phyloP scores from a whole-genome alignment of 208 protist species.

The Trypanosoma theileri region DNA sequence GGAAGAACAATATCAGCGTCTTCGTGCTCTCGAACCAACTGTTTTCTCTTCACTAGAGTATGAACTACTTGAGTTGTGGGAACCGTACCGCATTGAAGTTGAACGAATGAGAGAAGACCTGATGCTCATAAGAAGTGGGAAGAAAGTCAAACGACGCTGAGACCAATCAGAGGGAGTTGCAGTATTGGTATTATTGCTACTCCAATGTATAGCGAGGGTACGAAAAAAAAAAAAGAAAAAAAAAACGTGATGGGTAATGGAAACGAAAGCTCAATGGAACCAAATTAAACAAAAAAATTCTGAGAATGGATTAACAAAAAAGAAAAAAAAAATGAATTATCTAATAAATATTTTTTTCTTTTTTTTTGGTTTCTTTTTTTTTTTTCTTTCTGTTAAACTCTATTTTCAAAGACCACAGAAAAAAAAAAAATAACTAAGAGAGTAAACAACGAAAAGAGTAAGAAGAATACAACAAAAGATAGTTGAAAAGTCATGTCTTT shows the following conservation, averaged over 20 bases:
- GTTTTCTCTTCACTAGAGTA: constrained; percentile 73
- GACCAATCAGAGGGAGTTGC: not conserved
- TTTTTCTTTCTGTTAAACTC: no score
- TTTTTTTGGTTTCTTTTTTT: no score
- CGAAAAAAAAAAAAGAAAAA: not conserved
- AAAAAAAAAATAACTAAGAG: no score
- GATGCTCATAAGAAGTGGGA: constrained; percentile 47
- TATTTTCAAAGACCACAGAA: no score
- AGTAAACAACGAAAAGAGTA: no score
- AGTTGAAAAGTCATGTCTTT: constrained; percentile 22
- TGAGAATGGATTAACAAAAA: no score
- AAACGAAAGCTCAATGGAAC: no score
- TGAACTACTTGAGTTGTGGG: constrained; percentile 74
- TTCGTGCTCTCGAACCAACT: constrained; percentile 81
- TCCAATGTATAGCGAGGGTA: not conserved
- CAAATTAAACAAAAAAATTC: no score
- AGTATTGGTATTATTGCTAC: not conserved
- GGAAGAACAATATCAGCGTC: constrained; percentile 58
- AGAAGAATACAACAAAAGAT: not conserved
- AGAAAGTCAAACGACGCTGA: constrained; percentile 55
- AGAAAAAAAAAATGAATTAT: no score
- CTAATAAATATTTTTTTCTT: no score
- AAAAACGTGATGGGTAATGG: not conserved
- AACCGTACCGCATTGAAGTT: constrained; percentile 80
- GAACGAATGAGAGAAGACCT: constrained; percentile 73